A percentile compares a stretch with the other conserved stretches of the same genome.
Evolutionary conservation across 192 early-diverging fungal species (phyloP).

Genomic region (Coemansia sp.): DNA sequence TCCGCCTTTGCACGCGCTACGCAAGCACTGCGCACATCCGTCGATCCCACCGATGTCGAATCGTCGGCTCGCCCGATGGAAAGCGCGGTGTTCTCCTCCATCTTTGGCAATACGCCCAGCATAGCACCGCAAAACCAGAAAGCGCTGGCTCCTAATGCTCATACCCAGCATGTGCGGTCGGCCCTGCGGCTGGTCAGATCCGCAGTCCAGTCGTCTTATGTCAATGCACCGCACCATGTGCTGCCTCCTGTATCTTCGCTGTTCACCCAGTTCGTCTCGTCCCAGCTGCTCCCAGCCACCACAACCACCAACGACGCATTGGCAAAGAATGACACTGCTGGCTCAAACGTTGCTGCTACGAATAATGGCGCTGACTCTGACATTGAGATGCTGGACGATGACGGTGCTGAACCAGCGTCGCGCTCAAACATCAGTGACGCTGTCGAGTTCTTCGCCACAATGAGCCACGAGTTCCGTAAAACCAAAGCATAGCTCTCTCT

Average conservation of each 20-base stretch:
- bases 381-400: conserved; percentile 7
- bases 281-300: conserved; percentile 19
- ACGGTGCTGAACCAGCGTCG: neutral
- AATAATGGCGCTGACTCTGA: neutral
- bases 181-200: conserved; percentile 53
- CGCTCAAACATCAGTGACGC: neutral
- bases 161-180: conserved; percentile 17
- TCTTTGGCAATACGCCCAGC: conserved; percentile 34
- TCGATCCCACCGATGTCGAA: conserved; percentile 1
- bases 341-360: neutral
- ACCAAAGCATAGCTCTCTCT: too few relatives aligned
- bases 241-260: conserved; percentile 57
- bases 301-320: neutral
- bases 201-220: conserved; percentile 47
- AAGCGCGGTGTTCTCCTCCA: conserved; percentile 35
- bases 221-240: conserved; percentile 58
- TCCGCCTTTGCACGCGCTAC: neutral
- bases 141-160: neutral
- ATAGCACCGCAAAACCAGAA: neutral
- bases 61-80: conserved; percentile 18
- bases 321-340: neutral
- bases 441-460: conserved; percentile 11
- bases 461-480: conserved; percentile 8
- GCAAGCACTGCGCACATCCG: neutral
- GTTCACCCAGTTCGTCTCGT: conserved; percentile 54